These are phyloP conservation scores for Pelargonium myrrhifolium DNA, from an alignment of 441 rosid species.

Conservation along the genomic window DNA sequence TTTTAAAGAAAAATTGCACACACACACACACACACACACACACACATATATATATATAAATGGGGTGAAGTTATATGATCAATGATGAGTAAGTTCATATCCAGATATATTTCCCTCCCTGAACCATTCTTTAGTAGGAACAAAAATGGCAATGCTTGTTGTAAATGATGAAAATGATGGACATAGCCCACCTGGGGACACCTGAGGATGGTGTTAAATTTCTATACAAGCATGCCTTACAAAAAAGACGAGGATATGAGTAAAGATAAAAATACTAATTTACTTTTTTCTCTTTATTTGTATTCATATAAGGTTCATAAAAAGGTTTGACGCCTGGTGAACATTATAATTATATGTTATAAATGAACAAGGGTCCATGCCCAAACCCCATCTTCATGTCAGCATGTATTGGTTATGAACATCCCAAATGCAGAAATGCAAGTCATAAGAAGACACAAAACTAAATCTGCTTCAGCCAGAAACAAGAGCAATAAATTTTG, in stretches of 20 bases:
- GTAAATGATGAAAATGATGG: not conserved
- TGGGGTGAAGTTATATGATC: too few species aligned
- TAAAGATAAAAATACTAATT: not conserved
- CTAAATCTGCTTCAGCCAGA: not conserved
- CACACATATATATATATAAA: too few species aligned
- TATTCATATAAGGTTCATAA: not conserved
- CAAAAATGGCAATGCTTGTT: not conserved
- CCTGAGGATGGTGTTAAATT: not conserved
- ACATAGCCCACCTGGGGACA: not conserved
- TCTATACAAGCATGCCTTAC: not conserved
- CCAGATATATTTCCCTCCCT: not conserved
- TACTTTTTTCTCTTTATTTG: not conserved
- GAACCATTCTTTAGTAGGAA: not conserved
- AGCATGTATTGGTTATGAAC: not conserved
- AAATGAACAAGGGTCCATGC: not conserved
- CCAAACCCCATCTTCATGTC: conserved; percentile 2
- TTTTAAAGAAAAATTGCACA: too few species aligned
- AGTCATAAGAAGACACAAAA: too few species aligned
- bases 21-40: too few species aligned
- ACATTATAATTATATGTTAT: not conserved
- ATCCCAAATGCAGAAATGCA: not conserved
- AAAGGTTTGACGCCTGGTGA: not conserved
- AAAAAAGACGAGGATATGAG: not conserved
- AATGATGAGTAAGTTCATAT: not conserved
- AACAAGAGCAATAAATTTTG: not conserved